Conservation (phyloP, 225 moss, liverwort and hornwort species). For the Asterella californica region DNA sequence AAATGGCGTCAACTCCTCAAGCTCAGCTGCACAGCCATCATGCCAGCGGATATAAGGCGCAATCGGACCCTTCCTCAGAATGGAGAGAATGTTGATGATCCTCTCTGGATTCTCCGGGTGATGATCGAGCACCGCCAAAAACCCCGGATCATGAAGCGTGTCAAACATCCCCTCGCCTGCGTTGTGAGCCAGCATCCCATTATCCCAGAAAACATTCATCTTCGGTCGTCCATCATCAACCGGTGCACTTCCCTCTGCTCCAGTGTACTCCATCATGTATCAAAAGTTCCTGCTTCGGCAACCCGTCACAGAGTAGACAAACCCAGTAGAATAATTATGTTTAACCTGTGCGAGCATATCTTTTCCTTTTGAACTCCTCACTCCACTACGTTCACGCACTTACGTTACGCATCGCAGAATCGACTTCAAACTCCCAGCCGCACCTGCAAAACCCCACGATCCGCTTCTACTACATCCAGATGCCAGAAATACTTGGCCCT, state of each 20-base stretch:
- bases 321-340: too few species aligned
- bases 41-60: conserved; percentile 64
- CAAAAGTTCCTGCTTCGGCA: too few species aligned
- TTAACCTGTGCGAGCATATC: too few species aligned
- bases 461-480: too few species aligned
- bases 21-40: conserved; percentile 41
- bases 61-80: conserved; percentile 63
- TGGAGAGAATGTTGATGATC: conserved; percentile 70
- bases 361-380: too few species aligned
- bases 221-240: neutral
- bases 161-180: conserved; percentile 64
- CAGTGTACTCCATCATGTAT: neutral
- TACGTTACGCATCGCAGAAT: too few species aligned
- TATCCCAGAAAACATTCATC: conserved; percentile 60
- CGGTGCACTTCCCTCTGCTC: neutral
- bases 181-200: conserved; percentile 60
- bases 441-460: too few species aligned
- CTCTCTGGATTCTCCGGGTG: conserved; percentile 72
- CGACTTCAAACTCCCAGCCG: too few species aligned
- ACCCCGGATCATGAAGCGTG: conserved; percentile 57
- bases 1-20: conserved; percentile 54
- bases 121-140: conserved; percentile 61
- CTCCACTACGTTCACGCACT: too few species aligned
- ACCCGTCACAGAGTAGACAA: too few species aligned
- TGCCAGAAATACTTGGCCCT: too few species aligned